Evolutionary conservation across 2,329 filamentous ascomycete genomes (phyloP), one percentile per base, ranked within the genome.

Genomic region (Fusarium buxicola): DNA sequence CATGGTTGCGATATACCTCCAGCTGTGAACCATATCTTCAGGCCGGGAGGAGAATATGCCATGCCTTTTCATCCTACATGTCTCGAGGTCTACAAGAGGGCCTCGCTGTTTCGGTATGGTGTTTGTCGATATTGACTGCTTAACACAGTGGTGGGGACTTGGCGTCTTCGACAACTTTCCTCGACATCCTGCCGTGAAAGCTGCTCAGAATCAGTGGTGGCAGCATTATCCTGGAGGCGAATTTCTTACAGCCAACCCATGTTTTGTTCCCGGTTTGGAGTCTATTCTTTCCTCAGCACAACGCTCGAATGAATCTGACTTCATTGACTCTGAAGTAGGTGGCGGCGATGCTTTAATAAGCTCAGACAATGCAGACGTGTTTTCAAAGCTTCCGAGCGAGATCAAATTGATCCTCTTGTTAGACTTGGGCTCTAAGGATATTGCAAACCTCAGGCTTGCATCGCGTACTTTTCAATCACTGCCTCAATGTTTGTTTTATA

Each of bases 31-130:
- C n/a, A n/a, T n/a, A n/a, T n/a, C n/a, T n/a, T n/a, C n/a, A n/a
- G n/a, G n/a, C n/a, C n/a, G n/a, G n/a, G n/a, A n/a, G n/a, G n/a
- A n/a, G n/a, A n/a, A n/a, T n/a, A n/a, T n/a, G n/a, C n/a, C n/a
- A n/a, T 72, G 35, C 67, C 69, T 2, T 71, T 72, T 21, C 70
- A 72, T n/a, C 64, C 70, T 3, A 57, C 64, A 0, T 72, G 69
- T 34, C 50, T 72, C 13, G 70, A 72, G 34, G 46, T 72, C 2
- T 72, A 63, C 40, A 69, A 66, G 18, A 54, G 64, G 15, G 69
- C 64, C 4, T 66, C 53, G 9, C 36, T 63, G 16, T 28, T n/a
- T 11, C 58, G 62, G 13, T 39, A 35, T 18, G 47, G 62, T n/a
- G 6, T 35, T 18, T 1, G 35, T 71, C 8, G 66, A 66, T 21